A percentile compares a stretch with the other conserved stretches of the same genome.
These are phyloP conservation scores for Rhexocercosporidium sp. DNA, from an alignment of 2,329 filamentous ascomycete species.

Conservation along the genomic window DNA sequence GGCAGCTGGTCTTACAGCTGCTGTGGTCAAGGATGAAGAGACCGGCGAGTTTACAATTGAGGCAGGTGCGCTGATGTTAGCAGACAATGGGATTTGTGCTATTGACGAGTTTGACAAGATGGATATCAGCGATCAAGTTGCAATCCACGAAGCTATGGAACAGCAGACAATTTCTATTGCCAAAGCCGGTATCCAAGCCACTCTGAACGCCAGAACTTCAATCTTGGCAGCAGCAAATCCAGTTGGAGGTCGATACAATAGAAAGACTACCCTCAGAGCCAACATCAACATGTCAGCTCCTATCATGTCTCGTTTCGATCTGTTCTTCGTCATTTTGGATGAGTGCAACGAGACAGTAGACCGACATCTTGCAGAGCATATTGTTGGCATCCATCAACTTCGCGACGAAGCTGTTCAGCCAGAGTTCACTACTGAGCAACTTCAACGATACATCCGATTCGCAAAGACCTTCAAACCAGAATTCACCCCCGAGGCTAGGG, in stretches of 20 bases:
- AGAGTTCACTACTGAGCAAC: slow-evolving; percentile 93
- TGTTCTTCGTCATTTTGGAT: slow-evolving; percentile 97
- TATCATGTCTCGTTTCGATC: slow-evolving; percentile 99
- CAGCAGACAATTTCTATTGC: slow-evolving; percentile 99
- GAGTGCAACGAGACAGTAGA: slow-evolving; percentile 94
- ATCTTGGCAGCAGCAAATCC: slow-evolving; percentile 97
- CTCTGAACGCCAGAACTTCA: slow-evolving; percentile 91
- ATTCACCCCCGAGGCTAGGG: slow-evolving; percentile 86
- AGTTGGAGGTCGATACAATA: slow-evolving; percentile 94
- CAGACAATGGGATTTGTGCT: slow-evolving; percentile 94
- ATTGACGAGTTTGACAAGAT: slow-evolving; percentile 99
- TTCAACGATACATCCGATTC: slow-evolving; percentile 97
- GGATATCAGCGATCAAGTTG: slow-evolving; percentile 96
- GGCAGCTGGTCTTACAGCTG: slow-evolving; percentile 94
- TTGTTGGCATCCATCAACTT: slow-evolving; percentile 90
- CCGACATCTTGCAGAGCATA: slow-evolving; percentile 90
- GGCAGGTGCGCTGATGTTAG: slow-evolving; percentile 95
- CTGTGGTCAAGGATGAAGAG: slow-evolving; percentile 97
- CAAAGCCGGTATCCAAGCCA: slow-evolving; percentile 97
- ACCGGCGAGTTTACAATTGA: slow-evolving; percentile 99
- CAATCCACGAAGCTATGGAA: slow-evolving; percentile 99
- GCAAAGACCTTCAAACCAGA: slow-evolving; percentile 92
- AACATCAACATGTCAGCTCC: slow-evolving; percentile 99
- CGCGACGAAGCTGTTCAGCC: slow-evolving; percentile 90
- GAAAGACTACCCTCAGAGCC: slow-evolving; percentile 87